Base-by-base conservation (phyloP, 371 early-diverging fungal species). In the Circinella umbellata region DNA sequence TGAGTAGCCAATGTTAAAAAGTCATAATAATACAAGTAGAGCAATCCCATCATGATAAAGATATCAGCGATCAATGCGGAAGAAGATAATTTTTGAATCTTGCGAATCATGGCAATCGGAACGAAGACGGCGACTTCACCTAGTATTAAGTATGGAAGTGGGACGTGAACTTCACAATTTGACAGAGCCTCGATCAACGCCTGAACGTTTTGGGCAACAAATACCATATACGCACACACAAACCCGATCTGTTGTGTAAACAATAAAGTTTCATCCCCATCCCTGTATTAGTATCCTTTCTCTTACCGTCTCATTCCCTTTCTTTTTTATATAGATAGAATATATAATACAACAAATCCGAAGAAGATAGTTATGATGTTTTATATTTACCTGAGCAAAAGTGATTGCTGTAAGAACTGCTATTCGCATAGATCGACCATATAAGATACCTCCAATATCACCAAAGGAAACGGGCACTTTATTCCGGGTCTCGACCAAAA, bases 141-240 rank as follows among this genome's bases (percentile, higher is more conserved):
- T 4, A 92, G 61, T 49, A 95, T 90, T 61, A 92, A 90, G 48
- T 87, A 74, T 42, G 65, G 59, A 17, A 79, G 35, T 20, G 84
- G 76, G 18, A 84, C 75, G 66, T 73, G 74, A 2, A 80, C 69
- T 0, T 79, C 53, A 37, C 92, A 88, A 42, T 91, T 75, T 14
- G 91, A 78, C 14, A 89, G 73, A 13, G 91, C 78, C 76, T 87
- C 85, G 14, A 90, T 69, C 27, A 93, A 73, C 20, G 93, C 92
- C 49, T 90, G 89, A 15, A 93, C 72, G 74, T 93, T 96, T 76
- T 94, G 90, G 8, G 93, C 91, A 6, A 96, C 91, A 80, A 94
- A 96, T 35, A 94, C 92, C 85, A 90, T 92, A 77, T 94, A 94
- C 4, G 94, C 95, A 72, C 93, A 93, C 20, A 91, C 90, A 79